A percentile compares a stretch with the other conserved stretches of the same genome.
Conservation (phyloP, 176 grass and related monocot genomes). For the Carex cristatella region DNA sequence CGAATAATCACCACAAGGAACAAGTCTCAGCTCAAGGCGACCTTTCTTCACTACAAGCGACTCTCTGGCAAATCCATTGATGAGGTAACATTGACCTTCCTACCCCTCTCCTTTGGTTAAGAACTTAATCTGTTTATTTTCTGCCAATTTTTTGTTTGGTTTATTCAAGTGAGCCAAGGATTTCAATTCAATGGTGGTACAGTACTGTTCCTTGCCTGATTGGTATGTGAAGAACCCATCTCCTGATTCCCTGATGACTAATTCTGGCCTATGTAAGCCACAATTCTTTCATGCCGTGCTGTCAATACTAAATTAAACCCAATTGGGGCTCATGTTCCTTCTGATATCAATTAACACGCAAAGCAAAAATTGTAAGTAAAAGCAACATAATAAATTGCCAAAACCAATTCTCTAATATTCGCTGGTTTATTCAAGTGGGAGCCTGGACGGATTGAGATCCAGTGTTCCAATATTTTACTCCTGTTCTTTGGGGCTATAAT, state of each 20-base stretch:
- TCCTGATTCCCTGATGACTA: neutral
- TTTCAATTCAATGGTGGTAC: neutral
- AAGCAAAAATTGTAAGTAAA: neutral
- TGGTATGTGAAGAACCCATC: neutral
- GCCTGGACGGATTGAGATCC: neutral
- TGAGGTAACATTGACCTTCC: constrained; percentile 24
- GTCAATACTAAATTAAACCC: neutral
- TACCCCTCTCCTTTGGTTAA: neutral
- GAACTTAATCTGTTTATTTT: neutral
- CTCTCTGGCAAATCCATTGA: constrained; percentile 44
- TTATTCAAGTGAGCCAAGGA: neutral
- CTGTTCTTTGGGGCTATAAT: neutral
- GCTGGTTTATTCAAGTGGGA: neutral
- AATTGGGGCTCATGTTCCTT: neutral
- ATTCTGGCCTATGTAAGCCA: neutral
- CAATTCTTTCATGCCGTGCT: neutral
- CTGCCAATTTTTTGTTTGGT: neutral
- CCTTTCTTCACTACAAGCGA: constrained; percentile 45
- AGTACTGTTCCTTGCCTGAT: neutral
- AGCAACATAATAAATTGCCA: neutral
- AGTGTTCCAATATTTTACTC: neutral
- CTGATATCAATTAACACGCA: neutral
- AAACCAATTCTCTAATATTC: neutral
- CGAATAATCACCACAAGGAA: constrained; percentile 51
- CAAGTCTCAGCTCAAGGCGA: constrained; percentile 60